Conservation (phyloP, 768 basidiomycete species). For the Mycena epipterygia region DNA sequence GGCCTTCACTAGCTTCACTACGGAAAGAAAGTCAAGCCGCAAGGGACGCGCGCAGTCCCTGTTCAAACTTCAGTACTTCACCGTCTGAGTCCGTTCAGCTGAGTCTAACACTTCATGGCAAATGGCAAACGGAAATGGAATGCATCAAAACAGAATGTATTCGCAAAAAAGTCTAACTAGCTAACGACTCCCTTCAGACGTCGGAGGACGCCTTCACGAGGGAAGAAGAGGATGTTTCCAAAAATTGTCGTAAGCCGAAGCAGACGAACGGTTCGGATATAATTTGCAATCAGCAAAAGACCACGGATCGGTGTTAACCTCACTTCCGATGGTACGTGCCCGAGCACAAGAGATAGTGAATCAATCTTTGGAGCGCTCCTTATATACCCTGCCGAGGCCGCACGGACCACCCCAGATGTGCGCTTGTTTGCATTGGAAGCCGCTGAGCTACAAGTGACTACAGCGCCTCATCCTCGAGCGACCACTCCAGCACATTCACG, state of each 20-base stretch:
- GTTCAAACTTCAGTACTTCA: not conserved
- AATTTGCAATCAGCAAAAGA: conserved; percentile 98
- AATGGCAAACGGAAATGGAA: too few species aligned
- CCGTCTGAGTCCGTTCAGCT: not conserved
- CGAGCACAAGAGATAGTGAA: conserved; percentile 90
- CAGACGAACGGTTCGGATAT: conserved; percentile 96
- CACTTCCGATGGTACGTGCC: conserved; percentile 96
- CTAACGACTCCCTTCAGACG: conserved; percentile 23
- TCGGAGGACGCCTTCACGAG: conserved; percentile 40
- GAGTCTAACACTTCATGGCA: not conserved
- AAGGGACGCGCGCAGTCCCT: too few species aligned
- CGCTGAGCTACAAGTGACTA: too few species aligned
- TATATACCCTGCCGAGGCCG: conserved; percentile 23
- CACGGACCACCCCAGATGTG: conserved; percentile 26
- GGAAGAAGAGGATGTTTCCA: conserved; percentile 67
- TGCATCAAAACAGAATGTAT: too few species aligned
- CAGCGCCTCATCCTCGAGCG: not conserved
- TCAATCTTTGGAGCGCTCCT: not conserved
- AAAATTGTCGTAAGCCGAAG: conserved; percentile 95
- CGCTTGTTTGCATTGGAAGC: not conserved
- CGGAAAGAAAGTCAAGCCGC: too few species aligned
- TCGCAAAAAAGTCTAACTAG: not conserved
- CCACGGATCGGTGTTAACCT: conserved; percentile 96
- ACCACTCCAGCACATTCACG: conserved; percentile 31
- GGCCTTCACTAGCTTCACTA: too few species aligned